Evolutionary conservation across 352 stramenopile species (phyloP).

Genomic region (Poterioochromonas sp.): DNA sequence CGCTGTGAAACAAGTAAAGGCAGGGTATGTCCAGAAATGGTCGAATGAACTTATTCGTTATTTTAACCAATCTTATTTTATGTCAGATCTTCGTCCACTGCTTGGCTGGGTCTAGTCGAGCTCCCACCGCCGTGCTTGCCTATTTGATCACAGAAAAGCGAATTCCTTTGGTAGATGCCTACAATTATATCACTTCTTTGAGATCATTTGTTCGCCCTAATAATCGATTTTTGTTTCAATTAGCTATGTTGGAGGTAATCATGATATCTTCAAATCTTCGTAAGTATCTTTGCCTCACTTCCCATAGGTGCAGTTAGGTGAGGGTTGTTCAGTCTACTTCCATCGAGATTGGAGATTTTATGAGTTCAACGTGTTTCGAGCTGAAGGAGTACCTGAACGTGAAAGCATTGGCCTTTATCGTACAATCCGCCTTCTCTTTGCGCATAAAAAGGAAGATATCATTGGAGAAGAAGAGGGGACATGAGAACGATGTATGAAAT

Average conservation of each 20-base stretch:
- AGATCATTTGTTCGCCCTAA: slow-evolving; percentile 2
- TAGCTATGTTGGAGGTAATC: slow-evolving; percentile 14
- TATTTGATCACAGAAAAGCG: not conserved
- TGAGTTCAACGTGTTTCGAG: slow-evolving; percentile 31
- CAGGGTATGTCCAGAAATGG: slow-evolving; percentile 3
- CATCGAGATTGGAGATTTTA: slow-evolving; percentile 27
- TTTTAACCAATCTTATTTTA: not conserved
- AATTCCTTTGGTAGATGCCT: slow-evolving; percentile 30
- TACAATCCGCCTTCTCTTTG: no score
- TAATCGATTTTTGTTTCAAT: slow-evolving; percentile 16
- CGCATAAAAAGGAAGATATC: no score
- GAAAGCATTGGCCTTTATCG: not conserved
- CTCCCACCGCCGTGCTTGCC: slow-evolving; percentile 17
- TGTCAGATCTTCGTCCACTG: slow-evolving; percentile 30
- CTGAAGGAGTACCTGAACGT: not conserved
- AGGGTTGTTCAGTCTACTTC: slow-evolving; percentile 20
- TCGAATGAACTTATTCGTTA: not conserved
- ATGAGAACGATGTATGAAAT: no score
- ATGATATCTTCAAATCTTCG: not conserved
- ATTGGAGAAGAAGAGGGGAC: no score
- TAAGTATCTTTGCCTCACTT: not conserved
- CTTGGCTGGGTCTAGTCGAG: not conserved
- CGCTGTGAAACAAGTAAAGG: slow-evolving; percentile 13
- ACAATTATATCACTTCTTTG: not conserved
- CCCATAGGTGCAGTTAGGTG: not conserved